Evolutionary conservation across 805 yeast species (phyloP).

Genomic region (Candida dajiaensis): DNA sequence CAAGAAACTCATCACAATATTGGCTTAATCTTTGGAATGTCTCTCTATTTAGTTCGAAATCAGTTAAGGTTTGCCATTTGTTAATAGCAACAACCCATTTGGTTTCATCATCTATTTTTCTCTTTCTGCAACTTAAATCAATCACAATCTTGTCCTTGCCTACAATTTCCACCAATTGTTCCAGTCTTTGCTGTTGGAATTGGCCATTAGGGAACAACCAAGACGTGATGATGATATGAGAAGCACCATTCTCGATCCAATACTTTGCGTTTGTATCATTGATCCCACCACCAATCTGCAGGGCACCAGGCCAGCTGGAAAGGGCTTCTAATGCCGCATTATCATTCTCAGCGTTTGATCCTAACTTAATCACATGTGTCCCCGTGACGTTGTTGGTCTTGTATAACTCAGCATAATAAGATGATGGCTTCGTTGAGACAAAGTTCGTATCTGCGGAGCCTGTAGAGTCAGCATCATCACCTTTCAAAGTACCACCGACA

Average conservation of each 20-base stretch:
- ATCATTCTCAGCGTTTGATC: conserved; percentile 70
- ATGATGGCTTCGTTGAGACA: conserved; percentile 67
- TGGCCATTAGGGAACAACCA: conserved; percentile 73
- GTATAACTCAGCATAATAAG: conserved; percentile 71
- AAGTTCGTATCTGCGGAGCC: conserved; percentile 62
- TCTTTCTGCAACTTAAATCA: conserved; percentile 77
- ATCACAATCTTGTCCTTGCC: conserved; percentile 71
- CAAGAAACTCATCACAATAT: conserved; percentile 80
- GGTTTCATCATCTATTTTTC: conserved; percentile 15
- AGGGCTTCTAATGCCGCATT: conserved; percentile 77
- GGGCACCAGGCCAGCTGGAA: conserved; percentile 57
- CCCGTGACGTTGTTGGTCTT: conserved; percentile 52
- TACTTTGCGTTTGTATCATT: conserved; percentile 60
- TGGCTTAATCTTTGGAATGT: conserved; percentile 48
- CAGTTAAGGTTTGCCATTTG: conserved; percentile 92
- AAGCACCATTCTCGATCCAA: conserved; percentile 79
- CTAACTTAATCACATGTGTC: conserved; percentile 91
- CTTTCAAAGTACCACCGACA: conserved; percentile 82
- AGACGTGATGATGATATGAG: conserved; percentile 87
- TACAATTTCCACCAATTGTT: conserved; percentile 42
- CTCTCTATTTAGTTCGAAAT: conserved; percentile 45
- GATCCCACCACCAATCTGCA: conserved; percentile 95
- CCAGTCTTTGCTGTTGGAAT: conserved; percentile 46
- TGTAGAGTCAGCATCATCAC: conserved; percentile 37
- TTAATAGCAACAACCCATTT: conserved; percentile 96